Conservation (phyloP, 1,284 basidiomycete species). For the Meripilus lineatus region DNA sequence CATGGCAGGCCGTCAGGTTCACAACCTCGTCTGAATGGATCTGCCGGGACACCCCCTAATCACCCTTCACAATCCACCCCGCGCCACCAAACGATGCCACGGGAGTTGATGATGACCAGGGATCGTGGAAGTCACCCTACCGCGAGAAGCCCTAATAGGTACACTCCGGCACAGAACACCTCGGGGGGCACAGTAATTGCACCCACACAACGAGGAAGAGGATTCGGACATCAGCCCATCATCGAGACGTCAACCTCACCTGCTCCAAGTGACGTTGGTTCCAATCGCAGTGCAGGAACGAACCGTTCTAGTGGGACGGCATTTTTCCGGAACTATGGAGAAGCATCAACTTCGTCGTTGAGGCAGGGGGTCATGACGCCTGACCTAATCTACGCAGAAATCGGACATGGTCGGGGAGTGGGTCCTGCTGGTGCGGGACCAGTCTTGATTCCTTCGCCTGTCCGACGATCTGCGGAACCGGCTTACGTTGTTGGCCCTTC, state of each 20-base stretch:
- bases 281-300: slow-evolving; percentile 48
- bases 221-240: slow-evolving; percentile 56
- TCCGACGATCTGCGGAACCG: slow-evolving; percentile 1
- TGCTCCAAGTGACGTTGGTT: slow-evolving; percentile 50
- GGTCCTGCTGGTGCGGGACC: slow-evolving; percentile 15
- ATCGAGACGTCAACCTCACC: slow-evolving; percentile 57
- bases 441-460: slow-evolving; percentile 8
- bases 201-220: slow-evolving; percentile 27
- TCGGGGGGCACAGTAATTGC: slow-evolving; percentile 9
- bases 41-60: no score
- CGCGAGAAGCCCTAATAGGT: slow-evolving; percentile 9
- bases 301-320: slow-evolving; percentile 49
- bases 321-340: slow-evolving; percentile 60
- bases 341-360: slow-evolving; percentile 32
- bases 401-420: slow-evolving; percentile 65
- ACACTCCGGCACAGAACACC: slow-evolving; percentile 12
- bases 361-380: slow-evolving; percentile 62
- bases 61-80: not conserved
- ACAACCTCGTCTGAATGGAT: no score
- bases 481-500: not conserved
- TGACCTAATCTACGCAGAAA: slow-evolving; percentile 70
- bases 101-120: slow-evolving; percentile 19
- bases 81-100: not conserved
- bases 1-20: no score
- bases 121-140: slow-evolving; percentile 19